Percentiles rank a stretch among this genome's conserved stretches.
Evolutionary conservation across 768 basidiomycete species (phyloP).

Genomic region (Antrodiella citrinella): DNA sequence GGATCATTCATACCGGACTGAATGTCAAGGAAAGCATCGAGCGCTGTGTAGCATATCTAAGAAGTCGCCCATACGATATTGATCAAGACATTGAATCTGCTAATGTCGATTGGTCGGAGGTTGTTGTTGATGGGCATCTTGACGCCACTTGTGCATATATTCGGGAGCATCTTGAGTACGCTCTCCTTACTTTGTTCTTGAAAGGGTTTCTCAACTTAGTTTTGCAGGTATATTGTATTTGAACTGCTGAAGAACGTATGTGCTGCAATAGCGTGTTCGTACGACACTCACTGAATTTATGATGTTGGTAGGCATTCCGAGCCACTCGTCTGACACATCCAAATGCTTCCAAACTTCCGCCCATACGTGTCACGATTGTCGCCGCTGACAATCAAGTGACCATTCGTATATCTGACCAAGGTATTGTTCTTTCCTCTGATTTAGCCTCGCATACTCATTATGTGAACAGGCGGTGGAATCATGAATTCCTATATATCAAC

Average conservation of each 20-base stretch:
- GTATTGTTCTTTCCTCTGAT: conserved; percentile 35
- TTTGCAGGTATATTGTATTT: conserved; percentile 70
- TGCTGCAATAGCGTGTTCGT: conserved; percentile 3
- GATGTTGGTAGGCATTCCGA: conserved; percentile 52
- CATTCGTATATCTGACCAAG: conserved; percentile 89
- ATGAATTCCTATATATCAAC: conserved; percentile 41
- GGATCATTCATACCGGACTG: conserved; percentile 76
- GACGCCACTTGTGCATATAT: conserved; percentile 76
- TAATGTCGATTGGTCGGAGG: conserved; percentile 45
- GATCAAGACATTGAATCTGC: conserved; percentile 29
- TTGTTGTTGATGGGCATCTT: conserved; percentile 65
- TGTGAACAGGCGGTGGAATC: conserved; percentile 61
- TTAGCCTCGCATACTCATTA: neutral
- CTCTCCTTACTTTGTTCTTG: conserved; percentile 2
- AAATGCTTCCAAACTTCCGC: conserved; percentile 37
- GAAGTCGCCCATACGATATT: conserved; percentile 35
- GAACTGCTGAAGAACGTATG: conserved; percentile 85
- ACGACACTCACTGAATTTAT: neutral
- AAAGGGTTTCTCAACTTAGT: neutral
- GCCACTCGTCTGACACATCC: conserved; percentile 52
- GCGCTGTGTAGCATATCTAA: conserved; percentile 53
- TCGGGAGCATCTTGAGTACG: conserved; percentile 78
- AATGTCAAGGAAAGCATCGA: conserved; percentile 64
- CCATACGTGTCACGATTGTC: conserved; percentile 68
- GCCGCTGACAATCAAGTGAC: conserved; percentile 66